phyloP scores from a whole-genome alignment of 1,139 yeast genomes.

The Candida sanyaensis region DNA sequence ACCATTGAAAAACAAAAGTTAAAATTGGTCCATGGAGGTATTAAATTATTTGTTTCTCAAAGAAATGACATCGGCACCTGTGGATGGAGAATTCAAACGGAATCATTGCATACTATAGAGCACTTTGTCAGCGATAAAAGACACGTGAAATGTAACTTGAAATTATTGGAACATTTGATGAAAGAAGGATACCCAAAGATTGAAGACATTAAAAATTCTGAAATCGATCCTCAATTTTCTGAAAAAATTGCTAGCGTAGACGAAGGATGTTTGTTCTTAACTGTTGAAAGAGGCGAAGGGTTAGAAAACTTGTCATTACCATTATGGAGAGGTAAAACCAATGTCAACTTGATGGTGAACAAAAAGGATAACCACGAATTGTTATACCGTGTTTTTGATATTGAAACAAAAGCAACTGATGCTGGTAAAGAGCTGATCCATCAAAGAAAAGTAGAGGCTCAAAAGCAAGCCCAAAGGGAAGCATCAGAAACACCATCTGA shows the following conservation, averaged over 20 bases:
- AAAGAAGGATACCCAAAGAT: constrained; percentile 82
- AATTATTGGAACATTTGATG: constrained; percentile 65
- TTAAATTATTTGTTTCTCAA: constrained; percentile 87
- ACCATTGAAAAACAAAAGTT: constrained; percentile 71
- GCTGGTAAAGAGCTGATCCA: constrained; percentile 46
- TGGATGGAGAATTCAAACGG: constrained; percentile 94
- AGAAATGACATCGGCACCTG: constrained; percentile 69
- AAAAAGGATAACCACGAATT: constrained; percentile 91
- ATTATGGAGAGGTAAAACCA: constrained; percentile 86
- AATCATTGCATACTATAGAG: constrained; percentile 67
- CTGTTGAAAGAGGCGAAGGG: constrained; percentile 57
- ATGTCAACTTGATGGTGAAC: constrained; percentile 89
- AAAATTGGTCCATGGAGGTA: constrained; percentile 90
- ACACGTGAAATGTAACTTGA: constrained; percentile 55
- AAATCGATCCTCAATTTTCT: constrained; percentile 61
- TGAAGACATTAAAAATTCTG: constrained; percentile 48
- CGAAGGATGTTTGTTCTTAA: constrained; percentile 88
- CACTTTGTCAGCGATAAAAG: constrained; percentile 59
- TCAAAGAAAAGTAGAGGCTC: constrained; percentile 40
- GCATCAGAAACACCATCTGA: constrained; percentile 5
- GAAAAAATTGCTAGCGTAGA: constrained; percentile 51
- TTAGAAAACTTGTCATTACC: constrained; percentile 78
- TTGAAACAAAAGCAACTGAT: constrained; percentile 64
- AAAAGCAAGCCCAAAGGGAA: constrained; percentile 22
- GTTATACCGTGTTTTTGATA: constrained; percentile 76